Base-by-base conservation (phyloP, 2,329 filamentous ascomycete genomes). In the Neoscytalidium dimidiatum region DNA sequence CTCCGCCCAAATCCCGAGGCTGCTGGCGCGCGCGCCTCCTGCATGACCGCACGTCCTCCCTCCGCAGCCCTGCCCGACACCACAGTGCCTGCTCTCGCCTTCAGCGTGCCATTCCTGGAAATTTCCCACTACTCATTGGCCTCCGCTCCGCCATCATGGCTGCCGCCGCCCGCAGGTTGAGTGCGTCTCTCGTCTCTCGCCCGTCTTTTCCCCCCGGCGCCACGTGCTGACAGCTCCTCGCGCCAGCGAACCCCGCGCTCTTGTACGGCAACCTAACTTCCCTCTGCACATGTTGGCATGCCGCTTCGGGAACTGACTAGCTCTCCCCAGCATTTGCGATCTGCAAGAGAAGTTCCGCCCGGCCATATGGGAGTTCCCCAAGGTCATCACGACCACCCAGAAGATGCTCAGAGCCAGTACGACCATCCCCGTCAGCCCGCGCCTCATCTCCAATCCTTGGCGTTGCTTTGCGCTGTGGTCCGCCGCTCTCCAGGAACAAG, bases 261-360 rank as follows among this genome's bases (percentile, higher is more conserved):
- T 79, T 79, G 77, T 79, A 74, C 65, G 73, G 35, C 52, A 67
- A 52, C 57, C 62, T 43, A 67, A 52, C 57, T 61, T 38, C 28
- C 53, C 57, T 38, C 23, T 11, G 61, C 61, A 17, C 41, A 14
- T n/a, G 29, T 14, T n/a, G 4, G 9, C 13, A 23, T 58, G n/a
- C n/a, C 23, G 33, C 49, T 4, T n/a, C 26, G 29, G 3, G 19
- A 17, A 17, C 61, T 63, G 48, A 63, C 61, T 9, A 19, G 29
- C 46, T 23, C 51, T 23, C 51, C 38, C 26, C 66, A 97, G 94
- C 73, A 87, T 98, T 75, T 98, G 94, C 81, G 94, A 98, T 74
- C 84, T 98, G 68, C 94, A 98, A 81, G 94, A 97, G 71, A 96
- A 93, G 78, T 98, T 98, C 80, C 87, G 92, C 67, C 82, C 83